Percentiles rank a stretch among this genome's conserved stretches.
Evolutionary conservation across 2,329 filamentous ascomycete species (phyloP).

Genomic region (Fonsecaea multimorphosa): DNA sequence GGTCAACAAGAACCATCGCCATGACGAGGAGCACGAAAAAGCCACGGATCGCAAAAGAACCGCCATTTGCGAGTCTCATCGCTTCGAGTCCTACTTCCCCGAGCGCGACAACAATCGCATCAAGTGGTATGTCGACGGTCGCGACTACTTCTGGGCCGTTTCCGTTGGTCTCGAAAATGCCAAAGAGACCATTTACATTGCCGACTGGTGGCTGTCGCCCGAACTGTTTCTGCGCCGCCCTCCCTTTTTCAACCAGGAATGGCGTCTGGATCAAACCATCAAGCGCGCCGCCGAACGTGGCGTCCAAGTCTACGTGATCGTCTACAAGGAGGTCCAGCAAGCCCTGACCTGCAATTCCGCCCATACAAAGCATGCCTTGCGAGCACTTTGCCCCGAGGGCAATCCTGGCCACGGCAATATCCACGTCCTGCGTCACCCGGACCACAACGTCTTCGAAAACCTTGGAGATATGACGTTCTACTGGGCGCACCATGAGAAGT

Average conservation of each 20-base stretch:
- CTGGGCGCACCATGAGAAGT: slow-evolving; percentile 98
- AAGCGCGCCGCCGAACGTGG: slow-evolving; percentile 89
- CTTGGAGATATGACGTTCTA: slow-evolving; percentile 96
- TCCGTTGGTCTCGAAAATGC: slow-evolving; percentile 88
- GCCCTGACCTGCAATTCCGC: slow-evolving; percentile 88
- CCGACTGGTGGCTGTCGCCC: slow-evolving; percentile 93
- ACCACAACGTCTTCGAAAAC: slow-evolving; percentile 94
- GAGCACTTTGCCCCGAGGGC: slow-evolving; percentile 79
- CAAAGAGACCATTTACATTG: slow-evolving; percentile 92
- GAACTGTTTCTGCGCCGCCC: slow-evolving; percentile 76
- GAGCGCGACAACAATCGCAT: slow-evolving; percentile 82
- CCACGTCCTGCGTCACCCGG: slow-evolving; percentile 84
- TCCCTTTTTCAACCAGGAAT: slow-evolving; percentile 81
- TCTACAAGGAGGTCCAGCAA: slow-evolving; percentile 86
- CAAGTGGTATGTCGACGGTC: slow-evolving; percentile 97
- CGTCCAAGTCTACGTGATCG: slow-evolving; percentile 90
- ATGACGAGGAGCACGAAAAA: slow-evolving; percentile 91
- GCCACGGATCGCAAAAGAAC: slow-evolving; percentile 79
- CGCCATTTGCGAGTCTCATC: slow-evolving; percentile 72
- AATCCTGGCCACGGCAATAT: slow-evolving; percentile 87
- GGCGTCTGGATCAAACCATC: slow-evolving; percentile 81
- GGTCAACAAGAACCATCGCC: slow-evolving; percentile 86
- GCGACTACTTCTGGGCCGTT: slow-evolving; percentile 95
- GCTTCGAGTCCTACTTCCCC: slow-evolving; percentile 90
- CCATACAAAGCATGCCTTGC: slow-evolving; percentile 88